A percentile compares a stretch with the other conserved stretches of the same genome.
Evolutionary conservation across 2,329 filamentous ascomycete species (phyloP).

Genomic region (Fusarium sterilihyphosum): DNA sequence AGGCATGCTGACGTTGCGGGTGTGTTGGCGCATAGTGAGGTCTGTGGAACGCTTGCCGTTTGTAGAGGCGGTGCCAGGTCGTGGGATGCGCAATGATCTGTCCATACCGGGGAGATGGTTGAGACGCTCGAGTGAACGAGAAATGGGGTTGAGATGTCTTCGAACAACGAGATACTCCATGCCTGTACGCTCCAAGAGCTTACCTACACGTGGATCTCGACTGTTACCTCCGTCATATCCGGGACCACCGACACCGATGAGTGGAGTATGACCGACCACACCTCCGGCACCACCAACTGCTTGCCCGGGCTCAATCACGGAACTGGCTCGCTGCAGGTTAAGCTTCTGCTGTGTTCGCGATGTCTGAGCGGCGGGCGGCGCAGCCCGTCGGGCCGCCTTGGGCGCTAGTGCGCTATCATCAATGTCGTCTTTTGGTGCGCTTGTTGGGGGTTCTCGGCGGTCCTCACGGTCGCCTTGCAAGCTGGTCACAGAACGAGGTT

Average conservation of each 20-base stretch:
- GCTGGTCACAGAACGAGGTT: constrained; percentile 56
- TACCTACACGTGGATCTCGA: constrained; percentile 70
- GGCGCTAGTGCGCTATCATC: constrained; percentile 60
- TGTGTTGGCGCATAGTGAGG: constrained; percentile 49
- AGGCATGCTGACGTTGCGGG: constrained; percentile 53
- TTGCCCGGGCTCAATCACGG: constrained; percentile 73
- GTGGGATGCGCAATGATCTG: constrained; percentile 60
- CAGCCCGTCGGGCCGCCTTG: constrained; percentile 53
- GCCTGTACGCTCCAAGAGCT: constrained; percentile 74
- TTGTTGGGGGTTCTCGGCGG: constrained; percentile 28
- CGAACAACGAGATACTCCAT: constrained; percentile 80
- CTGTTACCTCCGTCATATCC: constrained; percentile 62
- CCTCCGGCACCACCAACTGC: constrained; percentile 48
- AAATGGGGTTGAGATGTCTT: constrained; percentile 76
- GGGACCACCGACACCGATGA: constrained; percentile 63
- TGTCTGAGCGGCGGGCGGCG: constrained; percentile 59
- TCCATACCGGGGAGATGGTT: constrained; percentile 61
- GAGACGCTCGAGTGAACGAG: constrained; percentile 64
- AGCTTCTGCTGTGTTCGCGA: constrained; percentile 81
- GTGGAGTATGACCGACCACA: constrained; percentile 55
- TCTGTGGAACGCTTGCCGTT: constrained; percentile 51
- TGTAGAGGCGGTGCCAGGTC: constrained; percentile 50
- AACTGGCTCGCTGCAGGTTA: constrained; percentile 78
- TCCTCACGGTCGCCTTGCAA: constrained; percentile 42
- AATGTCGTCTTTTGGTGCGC: constrained; percentile 44